Conservation (phyloP, 805 yeast species). For the Metschnikowia colocasiae region DNA sequence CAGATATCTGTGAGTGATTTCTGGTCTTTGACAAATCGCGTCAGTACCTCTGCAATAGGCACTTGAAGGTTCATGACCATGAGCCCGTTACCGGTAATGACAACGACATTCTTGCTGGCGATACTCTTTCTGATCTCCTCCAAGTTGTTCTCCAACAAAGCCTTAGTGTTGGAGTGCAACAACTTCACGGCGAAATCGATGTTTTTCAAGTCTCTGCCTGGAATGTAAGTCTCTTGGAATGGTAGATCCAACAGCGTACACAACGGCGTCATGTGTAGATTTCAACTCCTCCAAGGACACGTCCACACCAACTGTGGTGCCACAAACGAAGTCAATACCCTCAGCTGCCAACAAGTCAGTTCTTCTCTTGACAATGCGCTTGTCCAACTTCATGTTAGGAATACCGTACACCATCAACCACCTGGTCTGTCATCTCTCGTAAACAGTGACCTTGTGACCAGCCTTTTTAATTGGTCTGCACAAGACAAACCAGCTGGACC, state of each 20-base stretch:
- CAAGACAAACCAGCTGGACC: slow-evolving; percentile 97
- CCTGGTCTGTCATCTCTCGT: slow-evolving; percentile 96
- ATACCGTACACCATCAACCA: slow-evolving; percentile 98
- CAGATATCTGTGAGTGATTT: too few species aligned
- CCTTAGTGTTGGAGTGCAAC: slow-evolving; percentile 83
- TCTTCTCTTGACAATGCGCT: slow-evolving; percentile 88
- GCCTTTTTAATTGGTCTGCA: slow-evolving; percentile 97
- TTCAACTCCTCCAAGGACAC: slow-evolving; percentile 67
- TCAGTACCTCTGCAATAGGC: too few species aligned
- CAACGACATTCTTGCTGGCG: slow-evolving; percentile 86
- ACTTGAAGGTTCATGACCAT: too few species aligned
- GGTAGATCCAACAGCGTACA: slow-evolving; percentile 91
- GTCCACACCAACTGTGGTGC: slow-evolving; percentile 82
- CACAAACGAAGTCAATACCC: slow-evolving; percentile 76
- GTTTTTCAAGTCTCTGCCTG: slow-evolving; percentile 87
- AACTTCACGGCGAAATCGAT: slow-evolving; percentile 94
- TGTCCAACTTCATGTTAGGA: slow-evolving; percentile 98
- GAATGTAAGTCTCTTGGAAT: slow-evolving; percentile 94
- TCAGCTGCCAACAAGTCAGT: slow-evolving; percentile 85
- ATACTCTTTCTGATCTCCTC: slow-evolving; percentile 69
- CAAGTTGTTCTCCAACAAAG: slow-evolving; percentile 75
- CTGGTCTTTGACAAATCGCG: too few species aligned
- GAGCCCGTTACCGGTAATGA: slow-evolving; percentile 98
- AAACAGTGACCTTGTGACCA: slow-evolving; percentile 88
- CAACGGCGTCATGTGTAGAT: slow-evolving; percentile 70